Percentiles rank a stretch among this genome's conserved stretches.
These are phyloP conservation scores for Trichoderma reesei DNA, from an alignment of 495 filamentous ascomycete species.

Conservation along the genomic window DNA sequence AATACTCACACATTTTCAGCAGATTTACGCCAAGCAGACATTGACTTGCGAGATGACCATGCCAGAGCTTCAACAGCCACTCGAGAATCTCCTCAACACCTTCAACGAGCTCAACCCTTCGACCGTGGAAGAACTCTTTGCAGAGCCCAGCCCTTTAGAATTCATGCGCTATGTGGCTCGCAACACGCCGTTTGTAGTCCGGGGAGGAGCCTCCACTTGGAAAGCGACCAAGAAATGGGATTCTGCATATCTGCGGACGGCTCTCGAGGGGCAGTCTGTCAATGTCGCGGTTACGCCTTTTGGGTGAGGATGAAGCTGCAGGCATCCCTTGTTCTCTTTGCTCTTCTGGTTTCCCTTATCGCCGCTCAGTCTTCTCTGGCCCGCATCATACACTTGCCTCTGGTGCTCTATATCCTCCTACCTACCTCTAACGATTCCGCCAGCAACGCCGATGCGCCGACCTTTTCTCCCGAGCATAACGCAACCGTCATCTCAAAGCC, in stretches of 20 bases:
- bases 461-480: conserved; percentile 14
- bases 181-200: conserved; percentile 62
- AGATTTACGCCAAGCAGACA: background rate
- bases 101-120: conserved; percentile 60
- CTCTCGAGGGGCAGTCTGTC: conserved; percentile 42
- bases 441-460: conserved; percentile 54
- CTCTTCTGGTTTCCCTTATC: background rate
- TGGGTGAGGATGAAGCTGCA: conserved; percentile 36
- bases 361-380: too few species aligned
- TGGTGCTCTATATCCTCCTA: background rate
- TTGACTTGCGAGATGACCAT: background rate
- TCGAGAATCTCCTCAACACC: conserved; percentile 42
- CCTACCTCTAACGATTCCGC: background rate
- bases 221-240: conserved; percentile 50
- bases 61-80: background rate
- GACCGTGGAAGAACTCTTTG: conserved; percentile 44
- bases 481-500: conserved; percentile 43
- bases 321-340: background rate
- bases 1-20: background rate
- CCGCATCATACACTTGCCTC: too few species aligned
- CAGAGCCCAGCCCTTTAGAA: conserved; percentile 57
- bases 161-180: conserved; percentile 60
- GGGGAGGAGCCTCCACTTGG: conserved; percentile 49
- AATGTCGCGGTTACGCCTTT: conserved; percentile 62
- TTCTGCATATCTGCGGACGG: conserved; percentile 39